Base-by-base conservation (phyloP, 2,329 filamentous ascomycete species). In the Tolypocladium nubicola region DNA sequence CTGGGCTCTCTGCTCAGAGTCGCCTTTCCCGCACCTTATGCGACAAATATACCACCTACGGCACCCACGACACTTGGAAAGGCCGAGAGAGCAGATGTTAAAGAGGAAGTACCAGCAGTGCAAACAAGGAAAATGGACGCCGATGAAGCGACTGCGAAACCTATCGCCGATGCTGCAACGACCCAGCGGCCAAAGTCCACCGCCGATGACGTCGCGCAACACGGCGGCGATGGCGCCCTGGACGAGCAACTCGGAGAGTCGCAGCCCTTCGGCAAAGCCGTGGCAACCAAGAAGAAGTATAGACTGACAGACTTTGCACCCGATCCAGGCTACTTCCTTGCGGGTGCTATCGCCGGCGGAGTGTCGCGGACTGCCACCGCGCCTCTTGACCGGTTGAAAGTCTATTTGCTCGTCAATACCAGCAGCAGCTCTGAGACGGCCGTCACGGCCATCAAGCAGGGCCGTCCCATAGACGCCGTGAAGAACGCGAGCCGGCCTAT, bases 251-350 rank as follows among this genome's bases (percentile, higher is more conserved):
- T 65, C 64, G 63, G 61, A 66, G 64, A 65, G 54, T 65, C 63
- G 66, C 64, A 66, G 56, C 64, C 62, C 65, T 68, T 69, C 62
- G 68, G 68, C 68, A 67, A 67, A 67, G 63, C 66, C 60, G 68
- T 64, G 64, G 65, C 63, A 63, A 62, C 63, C 55, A 68, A 67
- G 62, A 74, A 70, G 72, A 78, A 77, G 71, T 72, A 70, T 70
- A 77, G 72, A 77, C 82, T 86, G 78, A 85, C 82, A 72, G 77
- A 79, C 71, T 80, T 87, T 79, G 79, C 90, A 73, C 89, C 89
- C 73, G 83, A 90, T 84, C 81, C 88, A 96, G 94, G 94, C 82
- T 99, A 97, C 77, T 99, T 97, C 75, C 75, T 96, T 76, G 94
- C 94, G 72, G 94, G 94, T 79, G 94, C 91, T 73, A 80, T 96